These are phyloP conservation scores for Melanogaster broomeanus DNA, from an alignment of 768 basidiomycete genomes.

Conservation along the genomic window DNA sequence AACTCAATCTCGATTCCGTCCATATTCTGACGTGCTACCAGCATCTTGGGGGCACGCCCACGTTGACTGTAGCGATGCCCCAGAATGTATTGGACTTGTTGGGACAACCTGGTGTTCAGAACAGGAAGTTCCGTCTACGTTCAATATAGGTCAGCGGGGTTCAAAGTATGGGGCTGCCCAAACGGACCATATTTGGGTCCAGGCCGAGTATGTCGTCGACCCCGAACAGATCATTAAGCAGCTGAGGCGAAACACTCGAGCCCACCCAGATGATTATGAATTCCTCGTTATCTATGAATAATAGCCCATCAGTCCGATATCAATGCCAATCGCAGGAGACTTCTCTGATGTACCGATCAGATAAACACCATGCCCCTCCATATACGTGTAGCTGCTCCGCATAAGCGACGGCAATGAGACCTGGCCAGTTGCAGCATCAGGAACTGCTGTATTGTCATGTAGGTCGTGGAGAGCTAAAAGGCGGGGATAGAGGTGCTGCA, in stretches of 20 bases:
- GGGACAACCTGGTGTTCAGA: conserved; percentile 74
- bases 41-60: conserved; percentile 56
- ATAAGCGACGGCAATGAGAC: conserved; percentile 74
- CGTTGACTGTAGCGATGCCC: conserved; percentile 60
- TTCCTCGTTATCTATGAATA: conserved; percentile 79
- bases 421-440: conserved; percentile 56
- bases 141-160: conserved; percentile 4
- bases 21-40: conserved; percentile 87
- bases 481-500: conserved; percentile 85
- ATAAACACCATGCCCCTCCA: conserved; percentile 93
- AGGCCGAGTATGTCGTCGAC: conserved; percentile 75
- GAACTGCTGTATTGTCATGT: conserved; percentile 66
- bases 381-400: conserved; percentile 80
- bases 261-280: conserved; percentile 91
- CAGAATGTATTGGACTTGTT: conserved; percentile 86
- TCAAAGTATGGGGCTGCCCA: neutral
- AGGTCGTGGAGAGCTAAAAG: conserved; percentile 89
- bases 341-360: conserved; percentile 66
- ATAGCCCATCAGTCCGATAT: conserved; percentile 3
- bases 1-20: conserved; percentile 95
- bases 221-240: conserved; percentile 82
- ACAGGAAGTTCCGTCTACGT: conserved; percentile 67
- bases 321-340: conserved; percentile 13
- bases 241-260: conserved; percentile 72
- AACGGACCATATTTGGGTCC: conserved; percentile 66